These are phyloP conservation scores for Trematosphaeria pertusa DNA, from an alignment of 2,329 filamentous ascomycete species.

Conservation along the genomic window DNA sequence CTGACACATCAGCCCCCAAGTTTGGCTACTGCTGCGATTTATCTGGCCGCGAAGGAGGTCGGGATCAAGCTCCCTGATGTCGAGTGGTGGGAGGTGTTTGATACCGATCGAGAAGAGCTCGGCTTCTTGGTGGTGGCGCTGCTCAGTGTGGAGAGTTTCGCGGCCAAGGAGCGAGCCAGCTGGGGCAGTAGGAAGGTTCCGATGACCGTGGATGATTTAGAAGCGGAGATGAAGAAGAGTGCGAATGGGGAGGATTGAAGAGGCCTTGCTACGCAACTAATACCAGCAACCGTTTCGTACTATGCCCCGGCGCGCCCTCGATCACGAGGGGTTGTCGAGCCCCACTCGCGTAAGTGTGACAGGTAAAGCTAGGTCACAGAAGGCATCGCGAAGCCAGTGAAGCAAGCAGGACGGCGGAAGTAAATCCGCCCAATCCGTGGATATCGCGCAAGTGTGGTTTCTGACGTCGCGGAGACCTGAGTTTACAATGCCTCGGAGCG, in stretches of 20 bases:
- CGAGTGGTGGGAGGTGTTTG: conserved; percentile 98
- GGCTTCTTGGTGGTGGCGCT: conserved; percentile 90
- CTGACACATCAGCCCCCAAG: conserved; percentile 89
- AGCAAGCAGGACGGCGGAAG: no score
- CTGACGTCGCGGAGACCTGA: no score
- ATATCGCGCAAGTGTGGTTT: no score
- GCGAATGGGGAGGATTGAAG: conserved; percentile 15
- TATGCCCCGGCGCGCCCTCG: no score
- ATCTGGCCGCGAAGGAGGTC: conserved; percentile 81
- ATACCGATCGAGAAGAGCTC: conserved; percentile 91
- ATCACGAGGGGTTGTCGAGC: no score
- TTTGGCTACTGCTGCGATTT: conserved; percentile 87
- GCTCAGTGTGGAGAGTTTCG: conserved; percentile 77
- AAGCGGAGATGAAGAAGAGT: conserved; percentile 65
- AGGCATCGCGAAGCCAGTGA: no score
- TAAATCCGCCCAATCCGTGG: no score
- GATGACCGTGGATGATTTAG: conserved; percentile 65
- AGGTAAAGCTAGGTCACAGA: no score
- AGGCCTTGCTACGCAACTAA: no score
- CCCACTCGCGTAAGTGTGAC: no score
- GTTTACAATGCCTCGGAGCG: no score
- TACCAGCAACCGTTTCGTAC: no score
- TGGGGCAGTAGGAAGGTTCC: conserved; percentile 61
- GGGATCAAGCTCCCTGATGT: conserved; percentile 79
- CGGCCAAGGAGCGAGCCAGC: conserved; percentile 64